phyloP scores from a whole-genome alignment of 306 rosid genomes.

The Styphnolobium japonicum region DNA sequence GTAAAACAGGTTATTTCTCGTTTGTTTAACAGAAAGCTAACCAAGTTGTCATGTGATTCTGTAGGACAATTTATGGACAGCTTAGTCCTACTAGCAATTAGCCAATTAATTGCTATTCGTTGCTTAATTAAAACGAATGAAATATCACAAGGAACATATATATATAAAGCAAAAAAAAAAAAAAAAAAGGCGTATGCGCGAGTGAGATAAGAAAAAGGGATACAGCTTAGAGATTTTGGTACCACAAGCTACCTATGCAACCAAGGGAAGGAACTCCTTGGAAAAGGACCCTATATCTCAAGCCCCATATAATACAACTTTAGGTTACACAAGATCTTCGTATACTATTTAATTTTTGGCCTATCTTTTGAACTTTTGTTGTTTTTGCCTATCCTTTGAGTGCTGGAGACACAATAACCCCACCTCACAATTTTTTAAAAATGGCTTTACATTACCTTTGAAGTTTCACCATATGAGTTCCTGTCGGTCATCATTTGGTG shows the following conservation, averaged over 20 bases:
- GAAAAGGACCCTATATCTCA: slow-evolving; percentile 6
- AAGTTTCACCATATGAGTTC: slow-evolving; percentile 55
- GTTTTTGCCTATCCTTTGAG: not conserved
- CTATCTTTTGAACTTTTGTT: slow-evolving; percentile 20
- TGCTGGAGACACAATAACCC: slow-evolving; percentile 49
- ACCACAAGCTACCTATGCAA: not conserved
- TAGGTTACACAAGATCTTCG: slow-evolving; percentile 43
- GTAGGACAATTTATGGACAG: not conserved
- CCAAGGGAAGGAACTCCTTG: slow-evolving; percentile 24
- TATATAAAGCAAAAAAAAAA: not conserved
- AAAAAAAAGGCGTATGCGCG: too few species aligned
- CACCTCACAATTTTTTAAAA: slow-evolving; percentile 25
- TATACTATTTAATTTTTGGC: slow-evolving; percentile 18
- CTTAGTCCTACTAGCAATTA: not conserved
- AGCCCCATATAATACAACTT: slow-evolving; percentile 42
- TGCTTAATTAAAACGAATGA: not conserved
- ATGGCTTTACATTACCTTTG: slow-evolving; percentile 16
- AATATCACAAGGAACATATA: not conserved
- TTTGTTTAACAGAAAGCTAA: not conserved
- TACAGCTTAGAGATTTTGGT: not conserved
- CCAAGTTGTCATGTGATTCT: not conserved
- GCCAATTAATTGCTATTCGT: not conserved
- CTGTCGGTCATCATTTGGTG: slow-evolving; percentile 59
- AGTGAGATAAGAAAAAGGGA: not conserved
- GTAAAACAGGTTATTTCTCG: not conserved